phyloP scores from a whole-genome alignment of 2,329 filamentous ascomycete genomes.

The Curvularia sp. region DNA sequence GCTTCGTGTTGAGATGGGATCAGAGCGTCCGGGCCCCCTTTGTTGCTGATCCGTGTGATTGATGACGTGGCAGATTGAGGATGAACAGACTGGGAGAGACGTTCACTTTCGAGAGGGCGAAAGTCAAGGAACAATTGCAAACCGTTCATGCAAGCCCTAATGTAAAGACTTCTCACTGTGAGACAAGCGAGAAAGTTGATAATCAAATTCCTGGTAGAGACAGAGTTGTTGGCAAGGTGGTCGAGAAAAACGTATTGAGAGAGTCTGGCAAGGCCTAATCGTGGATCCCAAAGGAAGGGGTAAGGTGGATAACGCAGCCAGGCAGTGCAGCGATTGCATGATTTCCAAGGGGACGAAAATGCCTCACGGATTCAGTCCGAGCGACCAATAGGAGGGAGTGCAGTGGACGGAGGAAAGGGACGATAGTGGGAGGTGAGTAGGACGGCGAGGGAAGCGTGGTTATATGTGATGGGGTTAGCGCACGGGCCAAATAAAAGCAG shows the following conservation, averaged over 20 bases:
- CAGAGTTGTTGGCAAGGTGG: not conserved
- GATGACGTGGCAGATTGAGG: constrained; percentile 18
- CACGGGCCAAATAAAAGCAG: constrained; percentile 33
- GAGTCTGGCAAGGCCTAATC: constrained; percentile 1
- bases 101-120: constrained; percentile 3
- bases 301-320: constrained; percentile 6
- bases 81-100: constrained; percentile 1
- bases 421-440: constrained; percentile 19
- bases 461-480: constrained; percentile 29
- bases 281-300: constrained; percentile 2
- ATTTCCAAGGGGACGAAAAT: constrained; percentile 24
- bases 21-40: constrained; percentile 14
- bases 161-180: not conserved
- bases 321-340: constrained; percentile 16
- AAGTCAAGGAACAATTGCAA: constrained; percentile 4
- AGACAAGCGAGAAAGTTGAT: not conserved
- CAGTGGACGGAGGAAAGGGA: constrained; percentile 22
- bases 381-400: constrained; percentile 19
- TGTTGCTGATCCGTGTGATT: constrained; percentile 12
- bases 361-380: constrained; percentile 17
- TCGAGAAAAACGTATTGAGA: constrained; percentile 1
- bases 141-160: not conserved
- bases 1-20: constrained; percentile 18
- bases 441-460: constrained; percentile 21
- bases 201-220: constrained; percentile 5